These are phyloP conservation scores for Fragilaria radians DNA, from an alignment of 108 stramenopile genomes.

Conservation along the genomic window DNA sequence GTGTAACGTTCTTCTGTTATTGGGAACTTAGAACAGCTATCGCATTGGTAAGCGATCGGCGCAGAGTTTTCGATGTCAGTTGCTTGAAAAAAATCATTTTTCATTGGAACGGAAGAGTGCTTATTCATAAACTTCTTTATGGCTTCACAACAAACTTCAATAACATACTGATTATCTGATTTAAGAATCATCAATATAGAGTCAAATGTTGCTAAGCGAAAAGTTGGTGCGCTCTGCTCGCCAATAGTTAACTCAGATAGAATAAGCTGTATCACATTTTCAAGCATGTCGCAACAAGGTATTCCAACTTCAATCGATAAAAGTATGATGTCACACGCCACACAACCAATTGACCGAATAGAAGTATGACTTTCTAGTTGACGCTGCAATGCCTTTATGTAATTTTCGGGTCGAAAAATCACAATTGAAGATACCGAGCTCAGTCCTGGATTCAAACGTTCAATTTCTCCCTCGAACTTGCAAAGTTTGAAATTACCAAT, in stretches of 20 bases:
- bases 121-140: slow-evolving; percentile 19
- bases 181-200: slow-evolving; percentile 19
- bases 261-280: slow-evolving; percentile 17
- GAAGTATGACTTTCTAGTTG: slow-evolving; percentile 5
- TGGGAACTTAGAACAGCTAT: slow-evolving; percentile 58
- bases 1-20: slow-evolving; percentile 53
- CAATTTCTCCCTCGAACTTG: background rate
- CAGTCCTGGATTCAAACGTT: slow-evolving; percentile 1
- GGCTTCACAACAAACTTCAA: slow-evolving; percentile 20
- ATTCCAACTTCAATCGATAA: background rate
- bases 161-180: slow-evolving; percentile 4
- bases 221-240: background rate
- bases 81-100: slow-evolving; percentile 1
- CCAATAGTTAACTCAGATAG: slow-evolving; percentile 31
- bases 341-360: slow-evolving; percentile 15
- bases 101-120: slow-evolving; percentile 1
- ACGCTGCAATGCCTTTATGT: slow-evolving; percentile 17
- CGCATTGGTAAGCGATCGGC: slow-evolving; percentile 52
- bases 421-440: slow-evolving; percentile 17
- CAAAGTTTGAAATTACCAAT: background rate
- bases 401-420: slow-evolving; percentile 30
- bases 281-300: slow-evolving; percentile 15
- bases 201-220: slow-evolving; percentile 19
- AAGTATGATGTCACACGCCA: slow-evolving; percentile 16
- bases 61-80: background rate